These are phyloP conservation scores for Aegilops speltoides DNA, from an alignment of 176 grass and related monocot species.

Conservation along the genomic window DNA sequence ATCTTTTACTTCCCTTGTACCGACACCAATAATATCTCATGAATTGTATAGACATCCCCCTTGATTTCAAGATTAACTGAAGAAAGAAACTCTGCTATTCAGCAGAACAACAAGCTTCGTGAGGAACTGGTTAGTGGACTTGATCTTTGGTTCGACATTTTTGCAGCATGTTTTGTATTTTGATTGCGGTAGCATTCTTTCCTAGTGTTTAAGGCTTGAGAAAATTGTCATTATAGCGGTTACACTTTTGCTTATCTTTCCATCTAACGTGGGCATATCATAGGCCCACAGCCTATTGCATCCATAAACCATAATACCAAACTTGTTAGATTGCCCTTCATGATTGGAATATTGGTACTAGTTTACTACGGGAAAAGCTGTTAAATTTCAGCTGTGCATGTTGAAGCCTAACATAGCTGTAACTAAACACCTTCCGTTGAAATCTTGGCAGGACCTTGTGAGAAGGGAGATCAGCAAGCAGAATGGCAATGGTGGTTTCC, in stretches of 20 bases:
- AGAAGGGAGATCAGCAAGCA: conserved; percentile 72
- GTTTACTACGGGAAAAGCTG: background rate
- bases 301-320: background rate
- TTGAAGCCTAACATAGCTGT: background rate
- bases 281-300: background rate
- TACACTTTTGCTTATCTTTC: background rate
- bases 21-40: conserved; percentile 17
- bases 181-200: background rate
- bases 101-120: conserved; percentile 75
- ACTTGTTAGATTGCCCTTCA: background rate
- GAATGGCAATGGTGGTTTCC: conserved; percentile 46
- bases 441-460: conserved; percentile 51
- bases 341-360: background rate
- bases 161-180: background rate
- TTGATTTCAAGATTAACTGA: conserved; percentile 70
- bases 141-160: conserved; percentile 7
- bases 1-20: conserved; percentile 3
- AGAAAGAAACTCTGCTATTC: conserved; percentile 75
- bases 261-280: background rate
- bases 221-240: too few relatives aligned
- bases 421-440: conserved; percentile 17
- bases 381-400: conserved; percentile 1
- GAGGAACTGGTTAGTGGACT: conserved; percentile 73
- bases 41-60: conserved; percentile 30
- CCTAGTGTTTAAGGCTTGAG: background rate